Conservation (phyloP, 352 stramenopile genomes). For the Pythium guiyangense region DNA sequence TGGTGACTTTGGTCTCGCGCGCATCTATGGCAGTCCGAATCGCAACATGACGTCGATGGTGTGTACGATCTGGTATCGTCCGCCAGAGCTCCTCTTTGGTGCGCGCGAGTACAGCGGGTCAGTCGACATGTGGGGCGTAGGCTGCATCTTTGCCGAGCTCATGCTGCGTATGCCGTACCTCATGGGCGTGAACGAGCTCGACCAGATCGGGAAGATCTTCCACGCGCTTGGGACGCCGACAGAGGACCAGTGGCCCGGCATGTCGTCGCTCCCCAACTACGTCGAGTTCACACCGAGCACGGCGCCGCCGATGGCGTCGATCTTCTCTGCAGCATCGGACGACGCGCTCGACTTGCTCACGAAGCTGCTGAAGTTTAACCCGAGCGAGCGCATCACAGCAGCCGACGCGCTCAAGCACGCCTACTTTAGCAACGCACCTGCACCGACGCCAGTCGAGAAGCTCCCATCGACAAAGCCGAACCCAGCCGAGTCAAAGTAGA, state of each 20-base stretch:
- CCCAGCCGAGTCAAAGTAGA: slow-evolving; percentile 11
- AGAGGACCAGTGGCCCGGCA: slow-evolving; percentile 73
- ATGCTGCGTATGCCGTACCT: slow-evolving; percentile 81
- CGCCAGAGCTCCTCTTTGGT: slow-evolving; percentile 87
- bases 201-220: slow-evolving; percentile 88
- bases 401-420: slow-evolving; percentile 95
- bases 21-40: slow-evolving; percentile 82
- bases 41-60: slow-evolving; percentile 89
- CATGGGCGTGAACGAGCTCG: slow-evolving; percentile 75
- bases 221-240: slow-evolving; percentile 78
- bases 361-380: slow-evolving; percentile 78
- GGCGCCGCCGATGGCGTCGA: slow-evolving; percentile 52
- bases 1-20: slow-evolving; percentile 84
- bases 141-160: slow-evolving; percentile 86
- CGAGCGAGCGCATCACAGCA: slow-evolving; percentile 79
- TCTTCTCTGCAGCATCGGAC: slow-evolving; percentile 73
- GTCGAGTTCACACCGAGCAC: slow-evolving; percentile 75
- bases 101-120: slow-evolving; percentile 78
- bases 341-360: slow-evolving; percentile 68
- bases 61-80: slow-evolving; percentile 87
- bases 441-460: slow-evolving; percentile 72
- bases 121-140: slow-evolving; percentile 87
- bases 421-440: slow-evolving; percentile 93
- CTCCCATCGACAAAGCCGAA: slow-evolving; percentile 53
- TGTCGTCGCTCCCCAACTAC: slow-evolving; percentile 71